A percentile compares a stretch with the other conserved stretches of the same genome.
phyloP scores from a whole-genome alignment of 1,139 yeast genomes.

The Spencermartinsiella ligniputridi region DNA sequence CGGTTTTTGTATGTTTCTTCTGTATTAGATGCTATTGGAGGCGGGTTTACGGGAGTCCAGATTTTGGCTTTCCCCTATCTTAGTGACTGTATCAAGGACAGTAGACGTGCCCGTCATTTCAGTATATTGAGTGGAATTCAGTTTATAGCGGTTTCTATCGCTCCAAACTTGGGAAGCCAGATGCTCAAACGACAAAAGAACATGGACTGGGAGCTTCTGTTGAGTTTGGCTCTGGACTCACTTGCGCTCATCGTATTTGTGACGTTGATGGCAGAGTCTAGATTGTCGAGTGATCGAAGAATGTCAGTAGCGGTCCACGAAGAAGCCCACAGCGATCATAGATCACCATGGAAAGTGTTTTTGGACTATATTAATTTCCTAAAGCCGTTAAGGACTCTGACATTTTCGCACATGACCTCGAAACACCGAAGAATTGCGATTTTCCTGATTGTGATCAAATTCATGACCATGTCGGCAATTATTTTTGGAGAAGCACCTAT shows the following conservation, averaged over 20 bases:
- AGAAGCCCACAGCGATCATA: neutral
- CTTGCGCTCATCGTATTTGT: slow-evolving; percentile 35
- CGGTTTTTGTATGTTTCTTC: slow-evolving; percentile 37
- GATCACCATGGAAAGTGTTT: slow-evolving; percentile 5
- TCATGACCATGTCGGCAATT: neutral
- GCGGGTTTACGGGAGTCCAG: slow-evolving; percentile 47
- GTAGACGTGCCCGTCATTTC: slow-evolving; percentile 49
- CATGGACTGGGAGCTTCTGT: slow-evolving; percentile 27
- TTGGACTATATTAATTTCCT: slow-evolving; percentile 21
- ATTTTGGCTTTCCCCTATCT: slow-evolving; percentile 57
- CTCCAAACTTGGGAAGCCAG: slow-evolving; percentile 57
- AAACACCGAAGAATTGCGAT: slow-evolving; percentile 38
- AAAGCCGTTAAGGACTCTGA: slow-evolving; percentile 46
- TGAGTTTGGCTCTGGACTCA: slow-evolving; percentile 22
- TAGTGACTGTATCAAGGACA: slow-evolving; percentile 55
- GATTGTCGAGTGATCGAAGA: slow-evolving; percentile 26
- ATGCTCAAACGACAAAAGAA: slow-evolving; percentile 27
- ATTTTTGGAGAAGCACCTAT: neutral
- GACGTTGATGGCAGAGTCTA: slow-evolving; percentile 54
- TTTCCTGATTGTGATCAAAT: slow-evolving; percentile 40
- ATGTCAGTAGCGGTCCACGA: slow-evolving; percentile 8
- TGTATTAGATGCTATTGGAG: slow-evolving; percentile 45
- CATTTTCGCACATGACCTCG: slow-evolving; percentile 35
- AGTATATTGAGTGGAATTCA: slow-evolving; percentile 55
- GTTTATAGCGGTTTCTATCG: slow-evolving; percentile 56